phyloP scores from a whole-genome alignment of 2,329 filamentous ascomycete species.

The Colletotrichum spinosum region DNA sequence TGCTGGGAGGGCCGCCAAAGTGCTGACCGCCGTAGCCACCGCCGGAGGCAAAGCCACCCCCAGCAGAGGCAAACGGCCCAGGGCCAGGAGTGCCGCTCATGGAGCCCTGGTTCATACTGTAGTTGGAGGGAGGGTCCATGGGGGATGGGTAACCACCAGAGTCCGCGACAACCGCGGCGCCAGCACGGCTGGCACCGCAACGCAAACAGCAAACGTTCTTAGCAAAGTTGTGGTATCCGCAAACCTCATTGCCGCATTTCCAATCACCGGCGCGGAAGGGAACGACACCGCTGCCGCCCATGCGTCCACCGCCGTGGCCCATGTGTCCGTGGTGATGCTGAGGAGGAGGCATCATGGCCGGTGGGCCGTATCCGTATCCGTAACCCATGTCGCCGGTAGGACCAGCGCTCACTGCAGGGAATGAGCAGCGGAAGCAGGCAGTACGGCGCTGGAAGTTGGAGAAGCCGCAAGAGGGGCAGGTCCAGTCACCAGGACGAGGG shows the following conservation, averaged over 20 bases:
- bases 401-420: constrained; percentile 89
- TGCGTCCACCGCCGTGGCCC: constrained; percentile 73
- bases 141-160: constrained; percentile 89
- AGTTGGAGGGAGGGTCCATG: constrained; percentile 87
- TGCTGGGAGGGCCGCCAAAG: constrained; percentile 88
- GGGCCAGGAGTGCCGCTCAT: constrained; percentile 87
- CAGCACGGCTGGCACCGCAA: constrained; percentile 93
- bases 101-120: constrained; percentile 87
- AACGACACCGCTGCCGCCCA: constrained; percentile 86
- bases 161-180: constrained; percentile 93
- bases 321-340: constrained; percentile 72
- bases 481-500: constrained; percentile 97
- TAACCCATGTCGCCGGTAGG: constrained; percentile 72
- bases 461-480: constrained; percentile 97
- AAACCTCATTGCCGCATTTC: constrained; percentile 98
- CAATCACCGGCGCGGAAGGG: constrained; percentile 98
- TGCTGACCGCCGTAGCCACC: constrained; percentile 74
- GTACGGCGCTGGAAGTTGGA: constrained; percentile 99
- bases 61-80: constrained; percentile 78
- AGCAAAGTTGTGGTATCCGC: constrained; percentile 98
- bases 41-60: constrained; percentile 68
- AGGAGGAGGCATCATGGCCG: constrained; percentile 82
- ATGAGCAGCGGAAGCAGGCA: constrained; percentile 98
- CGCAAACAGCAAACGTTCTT: constrained; percentile 99
- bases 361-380: constrained; percentile 76